These are phyloP conservation scores for Didymella lethalis DNA, from an alignment of 2,329 filamentous ascomycete genomes.

Conservation along the genomic window DNA sequence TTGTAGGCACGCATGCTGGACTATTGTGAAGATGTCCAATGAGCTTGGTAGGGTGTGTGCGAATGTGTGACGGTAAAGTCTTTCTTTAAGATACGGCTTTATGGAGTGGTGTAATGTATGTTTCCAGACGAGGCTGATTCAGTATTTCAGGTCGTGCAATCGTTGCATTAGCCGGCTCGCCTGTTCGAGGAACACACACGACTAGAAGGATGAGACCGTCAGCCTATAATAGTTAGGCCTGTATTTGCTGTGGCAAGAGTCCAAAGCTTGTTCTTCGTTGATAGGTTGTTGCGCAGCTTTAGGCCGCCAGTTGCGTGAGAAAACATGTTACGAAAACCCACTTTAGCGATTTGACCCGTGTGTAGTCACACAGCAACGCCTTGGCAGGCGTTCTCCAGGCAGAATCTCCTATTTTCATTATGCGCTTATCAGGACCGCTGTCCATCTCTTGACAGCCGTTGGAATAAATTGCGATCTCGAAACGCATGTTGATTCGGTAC, in stretches of 20 bases:
- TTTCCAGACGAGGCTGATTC: not conserved
- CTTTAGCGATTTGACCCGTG: not conserved
- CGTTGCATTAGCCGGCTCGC: not conserved
- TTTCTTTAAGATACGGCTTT: too few species aligned
- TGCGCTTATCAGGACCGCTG: not conserved
- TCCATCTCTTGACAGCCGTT: not conserved
- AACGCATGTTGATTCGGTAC: not conserved
- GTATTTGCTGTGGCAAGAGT: not conserved
- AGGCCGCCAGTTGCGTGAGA: not conserved
- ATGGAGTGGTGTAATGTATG: not conserved
- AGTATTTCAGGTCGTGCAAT: not conserved
- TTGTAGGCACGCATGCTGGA: conserved; percentile 2
- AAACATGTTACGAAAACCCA: not conserved
- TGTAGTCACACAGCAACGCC: conserved; percentile 1
- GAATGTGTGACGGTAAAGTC: not conserved
- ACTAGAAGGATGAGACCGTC: not conserved
- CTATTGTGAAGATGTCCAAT: not conserved
- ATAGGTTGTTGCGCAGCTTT: not conserved
- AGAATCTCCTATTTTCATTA: not conserved
- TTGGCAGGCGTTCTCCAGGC: conserved; percentile 10
- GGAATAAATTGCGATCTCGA: not conserved
- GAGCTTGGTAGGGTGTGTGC: not conserved
- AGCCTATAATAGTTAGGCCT: not conserved
- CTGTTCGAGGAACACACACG: not conserved
- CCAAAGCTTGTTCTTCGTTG: not conserved